phyloP scores from a whole-genome alignment of 305 asterid species.

The Stenogyne calaminthoides region DNA sequence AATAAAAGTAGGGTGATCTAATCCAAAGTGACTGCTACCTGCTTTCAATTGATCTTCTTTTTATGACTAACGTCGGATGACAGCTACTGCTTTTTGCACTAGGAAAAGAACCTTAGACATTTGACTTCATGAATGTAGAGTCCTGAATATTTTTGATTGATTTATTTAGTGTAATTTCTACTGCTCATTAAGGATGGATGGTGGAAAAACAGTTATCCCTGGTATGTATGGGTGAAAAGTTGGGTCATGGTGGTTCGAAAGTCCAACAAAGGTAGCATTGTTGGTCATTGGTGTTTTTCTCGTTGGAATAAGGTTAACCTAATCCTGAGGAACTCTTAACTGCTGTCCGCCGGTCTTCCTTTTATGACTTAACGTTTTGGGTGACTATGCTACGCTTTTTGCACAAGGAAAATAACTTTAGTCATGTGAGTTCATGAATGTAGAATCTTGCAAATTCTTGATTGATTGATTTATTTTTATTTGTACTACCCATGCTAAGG shows the following conservation, averaged over 20 bases:
- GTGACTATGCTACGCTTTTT: background rate
- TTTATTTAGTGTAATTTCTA: no score
- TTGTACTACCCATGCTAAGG: background rate
- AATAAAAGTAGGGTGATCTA: no score
- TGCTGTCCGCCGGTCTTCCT: background rate
- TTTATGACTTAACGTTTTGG: background rate
- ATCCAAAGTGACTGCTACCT: no score
- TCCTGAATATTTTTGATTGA: background rate
- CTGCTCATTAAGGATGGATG: no score
- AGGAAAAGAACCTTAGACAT: background rate
- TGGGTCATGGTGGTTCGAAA: no score
- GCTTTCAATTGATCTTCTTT: no score
- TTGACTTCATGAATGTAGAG: background rate
- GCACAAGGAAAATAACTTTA: background rate
- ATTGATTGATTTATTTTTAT: constrained; percentile 13
- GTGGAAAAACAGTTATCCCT: no score
- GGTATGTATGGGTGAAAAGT: no score
- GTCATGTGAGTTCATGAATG: background rate
- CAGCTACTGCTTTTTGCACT: no score
- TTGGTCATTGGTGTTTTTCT: background rate
- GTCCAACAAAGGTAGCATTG: background rate
- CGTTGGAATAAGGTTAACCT: background rate
- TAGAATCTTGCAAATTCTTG: background rate
- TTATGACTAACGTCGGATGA: no score
- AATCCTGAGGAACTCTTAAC: background rate